A percentile compares a stretch with the other conserved stretches of the same genome.
These are phyloP conservation scores for Clitopilus passeckerianus DNA, from an alignment of 768 basidiomycete genomes.

Conservation along the genomic window DNA sequence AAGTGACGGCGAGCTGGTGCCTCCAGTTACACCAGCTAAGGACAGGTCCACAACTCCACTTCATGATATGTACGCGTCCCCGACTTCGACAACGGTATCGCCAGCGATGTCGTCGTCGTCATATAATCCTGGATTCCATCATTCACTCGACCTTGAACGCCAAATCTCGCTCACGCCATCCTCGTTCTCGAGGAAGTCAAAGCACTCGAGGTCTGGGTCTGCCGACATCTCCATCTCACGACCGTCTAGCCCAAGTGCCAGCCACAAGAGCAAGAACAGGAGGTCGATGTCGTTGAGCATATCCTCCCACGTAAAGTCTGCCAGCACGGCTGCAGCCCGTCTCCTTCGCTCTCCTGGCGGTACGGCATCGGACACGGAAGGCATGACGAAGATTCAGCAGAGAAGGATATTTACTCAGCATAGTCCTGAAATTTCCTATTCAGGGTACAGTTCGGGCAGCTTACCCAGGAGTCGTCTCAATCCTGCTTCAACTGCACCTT, in stretches of 20 bases:
- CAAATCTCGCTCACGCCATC: not conserved
- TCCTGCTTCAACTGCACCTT: not conserved
- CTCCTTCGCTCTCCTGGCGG: not conserved
- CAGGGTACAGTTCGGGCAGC: not conserved
- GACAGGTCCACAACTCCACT: not conserved
- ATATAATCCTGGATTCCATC: not conserved
- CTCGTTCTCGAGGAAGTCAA: not conserved
- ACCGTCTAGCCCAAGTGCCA: not conserved
- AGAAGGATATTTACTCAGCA: not conserved
- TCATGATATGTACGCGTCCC: not conserved
- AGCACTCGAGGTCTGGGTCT: not conserved
- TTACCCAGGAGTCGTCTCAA: not conserved
- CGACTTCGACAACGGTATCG: not conserved
- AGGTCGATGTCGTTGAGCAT: not conserved
- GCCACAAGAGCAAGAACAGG: constrained; percentile 1
- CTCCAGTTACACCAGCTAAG: not conserved
- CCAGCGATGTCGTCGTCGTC: not conserved
- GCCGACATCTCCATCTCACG: not conserved
- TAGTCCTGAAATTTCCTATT: not conserved
- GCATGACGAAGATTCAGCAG: not conserved
- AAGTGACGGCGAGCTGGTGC: not conserved
- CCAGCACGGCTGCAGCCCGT: not conserved
- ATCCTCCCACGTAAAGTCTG: not conserved
- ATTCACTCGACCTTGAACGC: not conserved
- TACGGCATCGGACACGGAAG: not conserved